Conservation (phyloP, 2,329 filamentous ascomycete species). For the Exophiala aquamarina region DNA sequence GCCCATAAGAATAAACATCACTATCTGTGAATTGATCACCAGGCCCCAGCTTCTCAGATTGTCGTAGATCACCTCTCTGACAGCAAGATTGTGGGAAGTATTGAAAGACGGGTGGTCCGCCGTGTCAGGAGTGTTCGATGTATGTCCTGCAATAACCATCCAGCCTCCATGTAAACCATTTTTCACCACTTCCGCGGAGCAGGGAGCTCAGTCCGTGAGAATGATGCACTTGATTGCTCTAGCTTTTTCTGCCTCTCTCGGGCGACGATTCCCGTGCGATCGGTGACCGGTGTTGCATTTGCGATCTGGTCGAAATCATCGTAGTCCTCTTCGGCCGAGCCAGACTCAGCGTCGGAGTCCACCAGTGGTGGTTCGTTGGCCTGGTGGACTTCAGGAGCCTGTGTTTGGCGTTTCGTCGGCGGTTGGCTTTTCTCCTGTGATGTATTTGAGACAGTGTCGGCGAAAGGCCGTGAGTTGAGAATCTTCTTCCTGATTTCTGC, state of each 20-base stretch:
- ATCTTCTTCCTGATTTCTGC: slow-evolving; percentile 86
- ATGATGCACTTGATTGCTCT: slow-evolving; percentile 50
- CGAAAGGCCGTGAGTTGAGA: slow-evolving; percentile 86
- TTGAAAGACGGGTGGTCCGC: background rate
- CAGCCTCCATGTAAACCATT: too few relatives aligned
- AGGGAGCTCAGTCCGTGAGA: slow-evolving; percentile 48
- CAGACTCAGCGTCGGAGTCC: slow-evolving; percentile 69
- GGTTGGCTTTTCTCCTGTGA: slow-evolving; percentile 36
- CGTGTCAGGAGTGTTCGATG: background rate
- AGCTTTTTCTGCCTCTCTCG: slow-evolving; percentile 57
- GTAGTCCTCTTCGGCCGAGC: slow-evolving; percentile 67
- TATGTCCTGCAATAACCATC: too few relatives aligned
- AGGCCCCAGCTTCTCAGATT: too few relatives aligned
- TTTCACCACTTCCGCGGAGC: slow-evolving; percentile 49
- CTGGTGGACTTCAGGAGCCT: slow-evolving; percentile 3
- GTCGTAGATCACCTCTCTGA: too few relatives aligned
- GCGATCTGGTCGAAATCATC: slow-evolving; percentile 87
- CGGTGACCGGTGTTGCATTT: slow-evolving; percentile 83
- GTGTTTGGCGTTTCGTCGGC: slow-evolving; percentile 21
- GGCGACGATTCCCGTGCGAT: slow-evolving; percentile 71
- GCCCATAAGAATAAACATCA: too few relatives aligned
- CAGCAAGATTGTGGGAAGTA: too few relatives aligned
- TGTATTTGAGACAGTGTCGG: slow-evolving; percentile 48
- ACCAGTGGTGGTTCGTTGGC: slow-evolving; percentile 33
- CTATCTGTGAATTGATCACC: too few relatives aligned